Evolutionary conservation across 768 basidiomycete species (phyloP), one percentile per base, ranked within the genome.

Genomic region (Trametes maxima): DNA sequence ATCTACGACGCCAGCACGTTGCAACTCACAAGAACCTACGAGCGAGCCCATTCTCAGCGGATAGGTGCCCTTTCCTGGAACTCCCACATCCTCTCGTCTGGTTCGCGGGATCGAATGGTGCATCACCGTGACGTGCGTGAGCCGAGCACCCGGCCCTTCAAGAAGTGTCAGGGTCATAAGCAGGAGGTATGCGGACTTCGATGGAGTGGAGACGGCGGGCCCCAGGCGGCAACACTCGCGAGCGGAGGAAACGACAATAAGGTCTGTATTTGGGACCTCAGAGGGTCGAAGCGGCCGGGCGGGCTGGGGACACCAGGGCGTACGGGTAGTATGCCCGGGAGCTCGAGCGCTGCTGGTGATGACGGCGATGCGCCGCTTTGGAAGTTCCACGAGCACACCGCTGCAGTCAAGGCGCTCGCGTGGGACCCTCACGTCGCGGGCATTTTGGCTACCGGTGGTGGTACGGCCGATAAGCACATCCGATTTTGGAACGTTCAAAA

Each of bases 181-280:
- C 97, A 99, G 70, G 96, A 98, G 72, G 95, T 99, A 1, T 99
- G 96, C 72, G 96, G 96, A 3, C 76, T 99, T 45, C 89, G 92
- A 59, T 99, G 95, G 96, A 94, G 89, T 69, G 79, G 82, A 13
- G 79, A 81, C 42, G 79, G 78, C 44, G 75, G 78, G 39, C 60
- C 74, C 52, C 68, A 79, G 64, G 72, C 73, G 8, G 87, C 87
- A 8, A 81, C 81, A 33, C 82, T 99, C 4, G 96, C 96, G 3
- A 94, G 90, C 65, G 96, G 96, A 2, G 96, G 96, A 0, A 99
- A 99, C 72, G 96, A 99, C 75, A 99, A 99, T 77, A 98, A 98
- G 77, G 92, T 99, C 17, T 94, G 93, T 68, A 94, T 99, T 54
- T 99, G 95, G 93, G 95, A 98, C 71, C 76, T 94, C 56, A 81